phyloP scores from a whole-genome alignment of 805 yeast genomes.

The Candida krabiensis region DNA sequence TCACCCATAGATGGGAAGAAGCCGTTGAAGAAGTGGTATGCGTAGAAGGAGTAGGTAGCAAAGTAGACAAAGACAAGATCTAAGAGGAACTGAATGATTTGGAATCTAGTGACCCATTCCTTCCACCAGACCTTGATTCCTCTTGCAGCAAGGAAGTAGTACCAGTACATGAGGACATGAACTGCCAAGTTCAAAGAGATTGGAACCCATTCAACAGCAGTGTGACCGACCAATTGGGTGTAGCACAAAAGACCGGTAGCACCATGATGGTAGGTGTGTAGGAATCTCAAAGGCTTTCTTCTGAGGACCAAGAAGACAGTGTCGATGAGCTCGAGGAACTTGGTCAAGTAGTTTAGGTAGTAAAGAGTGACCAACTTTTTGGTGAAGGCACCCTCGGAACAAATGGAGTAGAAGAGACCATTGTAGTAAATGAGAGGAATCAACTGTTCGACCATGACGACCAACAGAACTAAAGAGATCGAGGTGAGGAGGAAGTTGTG shows the following conservation, averaged over 20 bases:
- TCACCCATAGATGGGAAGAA: constrained; percentile 75
- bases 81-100: constrained; percentile 87
- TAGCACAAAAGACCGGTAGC: constrained; percentile 94
- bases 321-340: constrained; percentile 85
- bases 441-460: constrained; percentile 80
- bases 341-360: constrained; percentile 88
- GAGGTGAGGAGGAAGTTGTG: constrained; percentile 79
- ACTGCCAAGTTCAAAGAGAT: constrained; percentile 86
- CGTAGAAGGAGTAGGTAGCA: constrained; percentile 90
- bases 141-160: constrained; percentile 89
- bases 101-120: constrained; percentile 97
- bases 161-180: constrained; percentile 97
- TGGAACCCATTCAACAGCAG: constrained; percentile 95
- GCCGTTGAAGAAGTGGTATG: constrained; percentile 59
- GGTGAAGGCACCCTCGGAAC: constrained; percentile 77
- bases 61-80: constrained; percentile 91
- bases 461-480: constrained; percentile 62
- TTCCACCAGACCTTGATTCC: constrained; percentile 99
- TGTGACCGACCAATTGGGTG: constrained; percentile 87
- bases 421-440: constrained; percentile 71
- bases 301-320: constrained; percentile 89
- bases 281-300: constrained; percentile 86
- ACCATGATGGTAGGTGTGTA: constrained; percentile 97
- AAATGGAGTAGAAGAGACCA: constrained; percentile 83
- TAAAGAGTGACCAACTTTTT: constrained; percentile 80